Evolutionary conservation across 1,139 yeast genomes (phyloP), one percentile per base, ranked within the genome.

Genomic region (Yamadazyma oceani): DNA sequence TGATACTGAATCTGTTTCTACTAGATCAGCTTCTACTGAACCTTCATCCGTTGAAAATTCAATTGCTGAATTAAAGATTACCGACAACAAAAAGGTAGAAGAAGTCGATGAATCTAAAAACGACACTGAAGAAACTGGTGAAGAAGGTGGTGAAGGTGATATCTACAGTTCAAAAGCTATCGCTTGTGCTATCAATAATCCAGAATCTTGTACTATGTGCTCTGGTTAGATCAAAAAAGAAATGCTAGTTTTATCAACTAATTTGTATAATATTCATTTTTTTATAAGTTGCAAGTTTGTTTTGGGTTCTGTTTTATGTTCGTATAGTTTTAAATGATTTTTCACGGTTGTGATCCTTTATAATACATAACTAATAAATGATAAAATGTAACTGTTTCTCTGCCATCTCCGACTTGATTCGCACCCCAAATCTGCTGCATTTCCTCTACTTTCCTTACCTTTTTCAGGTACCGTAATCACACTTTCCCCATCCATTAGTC

Each of bases 181-280:
- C 66, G 96, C 97, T 30, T 92, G 98, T 73, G 95, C 97, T 39
- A 89, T 92, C 62, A 82, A 85, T 62, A 92, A 92, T 70, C 97
- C 97, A 43, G 97, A 87, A 66, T 80, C 97, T 34, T 92, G 98
- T 69, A 92, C 92, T 60, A 92, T 92, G 98, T 92, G 98, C 74
- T 90, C 97, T 46, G 97, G 97, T 72, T 92, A 72, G 66, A 15
- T 29, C 16, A 26, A n/a, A 11, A n/a, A 10, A 5, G 13, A 24
- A 24, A 24, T 24, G 13, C 26, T 12, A 24, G 5, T 11, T 10
- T 24, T 12, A 24, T 12, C 26, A 5, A 24, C 5, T 24, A n/a
- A 11, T 24, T 12, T 24, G 26, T 24, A 12, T 24, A 6, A 10
- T 24, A 24, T 24, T n/a, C n/a, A 24, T 24, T 24, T 24, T 24